A percentile compares a stretch with the other conserved stretches of the same genome.
Evolutionary conservation across 1,284 basidiomycete genomes (phyloP).

Genomic region (Trametes versicolor): DNA sequence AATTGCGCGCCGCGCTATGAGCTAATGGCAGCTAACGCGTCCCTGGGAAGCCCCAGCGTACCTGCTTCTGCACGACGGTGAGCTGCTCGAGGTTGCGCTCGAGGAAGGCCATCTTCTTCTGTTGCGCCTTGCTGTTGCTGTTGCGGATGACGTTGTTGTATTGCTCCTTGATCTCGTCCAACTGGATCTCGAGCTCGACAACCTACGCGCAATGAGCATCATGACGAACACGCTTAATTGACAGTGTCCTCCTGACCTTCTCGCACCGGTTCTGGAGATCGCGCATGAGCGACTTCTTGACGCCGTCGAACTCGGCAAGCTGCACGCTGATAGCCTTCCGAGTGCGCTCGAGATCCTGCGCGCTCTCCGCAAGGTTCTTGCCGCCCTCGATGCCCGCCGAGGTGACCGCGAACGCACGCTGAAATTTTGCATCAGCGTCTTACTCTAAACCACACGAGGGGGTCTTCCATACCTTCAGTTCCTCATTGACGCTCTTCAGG

Average conservation of each 20-base stretch:
- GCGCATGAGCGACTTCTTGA: slow-evolving; percentile 99
- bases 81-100: slow-evolving; percentile 98
- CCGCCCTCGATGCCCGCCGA: slow-evolving; percentile 97
- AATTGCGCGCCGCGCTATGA: slow-evolving; percentile 28
- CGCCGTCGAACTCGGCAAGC: slow-evolving; percentile 97
- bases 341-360: slow-evolving; percentile 96
- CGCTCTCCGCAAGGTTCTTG: slow-evolving; percentile 95
- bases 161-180: slow-evolving; percentile 99
- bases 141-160: slow-evolving; percentile 99
- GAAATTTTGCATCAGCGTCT: slow-evolving; percentile 12
- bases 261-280: slow-evolving; percentile 99
- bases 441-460: background rate
- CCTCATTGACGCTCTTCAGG: slow-evolving; percentile 96
- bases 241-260: slow-evolving; percentile 70
- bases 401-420: slow-evolving; percentile 97
- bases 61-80: slow-evolving; percentile 97
- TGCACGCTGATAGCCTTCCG: slow-evolving; percentile 98
- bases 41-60: slow-evolving; percentile 42
- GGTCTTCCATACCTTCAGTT: slow-evolving; percentile 82
- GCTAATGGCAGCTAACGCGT: slow-evolving; percentile 20
- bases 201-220: slow-evolving; percentile 65
- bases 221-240: slow-evolving; percentile 15
- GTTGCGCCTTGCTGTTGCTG: slow-evolving; percentile 97
- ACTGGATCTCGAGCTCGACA: slow-evolving; percentile 98
- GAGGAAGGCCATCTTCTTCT: slow-evolving; percentile 99